phyloP scores from a whole-genome alignment of 208 protist genomes.

The Spongospora subterranea region DNA sequence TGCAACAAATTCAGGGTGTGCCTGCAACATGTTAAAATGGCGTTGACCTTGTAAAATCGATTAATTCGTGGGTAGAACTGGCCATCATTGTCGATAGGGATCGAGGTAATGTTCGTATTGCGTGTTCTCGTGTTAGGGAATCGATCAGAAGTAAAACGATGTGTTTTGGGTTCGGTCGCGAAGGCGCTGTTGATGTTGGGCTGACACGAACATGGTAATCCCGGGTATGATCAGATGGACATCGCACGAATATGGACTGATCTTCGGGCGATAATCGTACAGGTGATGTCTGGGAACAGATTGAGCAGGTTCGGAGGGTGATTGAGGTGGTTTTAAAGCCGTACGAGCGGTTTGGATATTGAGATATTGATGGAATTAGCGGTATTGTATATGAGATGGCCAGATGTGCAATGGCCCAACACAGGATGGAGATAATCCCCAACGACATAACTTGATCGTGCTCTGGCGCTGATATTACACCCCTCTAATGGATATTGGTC shows the following conservation, averaged over 20 bases:
- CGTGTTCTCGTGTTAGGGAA: conserved; percentile 41
- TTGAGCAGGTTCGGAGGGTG: not conserved
- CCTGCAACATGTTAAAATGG: not conserved
- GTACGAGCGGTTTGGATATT: not conserved
- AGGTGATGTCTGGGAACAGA: not conserved
- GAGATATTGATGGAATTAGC: not conserved
- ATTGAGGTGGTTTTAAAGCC: not conserved
- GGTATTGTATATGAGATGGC: not conserved
- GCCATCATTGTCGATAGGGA: not conserved
- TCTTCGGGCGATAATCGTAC: not conserved
- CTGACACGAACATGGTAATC: conserved; percentile 17
- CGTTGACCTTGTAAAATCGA: not conserved
- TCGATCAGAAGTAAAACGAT: conserved; percentile 40
- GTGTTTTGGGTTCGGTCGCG: not conserved
- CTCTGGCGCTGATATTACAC: not conserved
- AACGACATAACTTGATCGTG: not conserved
- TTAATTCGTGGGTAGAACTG: not conserved
- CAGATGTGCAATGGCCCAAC: not conserved
- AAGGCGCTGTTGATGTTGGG: not conserved
- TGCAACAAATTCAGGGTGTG: not conserved
- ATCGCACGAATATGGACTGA: conserved; percentile 14
- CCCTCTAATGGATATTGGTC: not conserved
- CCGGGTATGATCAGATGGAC: not conserved
- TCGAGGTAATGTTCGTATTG: not conserved
- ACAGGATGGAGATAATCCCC: not conserved